A percentile compares a stretch with the other conserved stretches of the same genome.
Evolutionary conservation across 352 stramenopile genomes (phyloP).

Genomic region (Blastocystis sp.): DNA sequence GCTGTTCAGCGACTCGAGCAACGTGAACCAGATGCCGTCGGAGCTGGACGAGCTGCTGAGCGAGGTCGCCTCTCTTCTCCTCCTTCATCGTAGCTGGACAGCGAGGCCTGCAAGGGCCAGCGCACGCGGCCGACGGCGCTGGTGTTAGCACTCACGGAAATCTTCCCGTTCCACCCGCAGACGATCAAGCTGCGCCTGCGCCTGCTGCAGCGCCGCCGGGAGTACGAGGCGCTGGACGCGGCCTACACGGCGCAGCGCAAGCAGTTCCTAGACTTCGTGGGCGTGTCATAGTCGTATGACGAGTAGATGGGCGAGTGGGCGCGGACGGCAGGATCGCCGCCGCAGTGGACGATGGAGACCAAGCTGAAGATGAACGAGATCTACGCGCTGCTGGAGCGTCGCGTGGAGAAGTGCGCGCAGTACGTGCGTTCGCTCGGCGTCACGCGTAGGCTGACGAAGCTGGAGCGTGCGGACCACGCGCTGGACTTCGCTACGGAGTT

Average conservation of each 20-base stretch:
- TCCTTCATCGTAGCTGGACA: not conserved
- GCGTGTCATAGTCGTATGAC: not conserved
- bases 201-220: conserved; percentile 39
- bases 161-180: conserved; percentile 61
- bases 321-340: not conserved
- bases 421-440: not conserved
- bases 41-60: conserved; percentile 53
- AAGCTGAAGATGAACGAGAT: conserved; percentile 42
- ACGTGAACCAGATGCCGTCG: conserved; percentile 30
- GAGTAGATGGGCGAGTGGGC: conserved; percentile 37
- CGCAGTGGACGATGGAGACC: conserved; percentile 46
- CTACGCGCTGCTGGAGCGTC: conserved; percentile 23
- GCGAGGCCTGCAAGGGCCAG: conserved; percentile 13
- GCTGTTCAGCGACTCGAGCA: not conserved
- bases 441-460: conserved; percentile 43
- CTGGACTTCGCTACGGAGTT: conserved; percentile 61
- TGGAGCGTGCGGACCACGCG: not conserved
- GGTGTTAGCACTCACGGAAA: conserved; percentile 32
- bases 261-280: conserved; percentile 42
- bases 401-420: conserved; percentile 47
- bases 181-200: conserved; percentile 58
- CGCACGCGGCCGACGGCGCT: conserved; percentile 24
- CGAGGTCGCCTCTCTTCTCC: not conserved
- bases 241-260: not conserved
- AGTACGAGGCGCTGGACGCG: conserved; percentile 8